Evolutionary conservation across 768 basidiomycete species (phyloP).

Genomic region (Lactarius pseudohatsudake): DNA sequence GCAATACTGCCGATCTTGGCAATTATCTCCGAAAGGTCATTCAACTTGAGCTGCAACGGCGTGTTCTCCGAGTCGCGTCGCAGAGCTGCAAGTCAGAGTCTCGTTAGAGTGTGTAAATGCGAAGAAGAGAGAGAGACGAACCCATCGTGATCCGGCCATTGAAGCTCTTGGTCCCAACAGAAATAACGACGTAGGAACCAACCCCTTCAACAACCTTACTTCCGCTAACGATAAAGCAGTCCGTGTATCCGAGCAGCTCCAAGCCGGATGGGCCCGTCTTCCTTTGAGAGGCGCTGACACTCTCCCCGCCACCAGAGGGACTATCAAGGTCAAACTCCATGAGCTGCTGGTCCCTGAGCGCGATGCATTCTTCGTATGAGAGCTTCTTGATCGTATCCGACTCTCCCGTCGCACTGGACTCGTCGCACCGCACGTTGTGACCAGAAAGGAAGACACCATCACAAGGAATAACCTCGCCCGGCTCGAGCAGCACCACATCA

Average conservation of each 20-base stretch:
- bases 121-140: slow-evolving; percentile 40
- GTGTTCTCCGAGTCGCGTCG: slow-evolving; percentile 86
- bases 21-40: slow-evolving; percentile 88
- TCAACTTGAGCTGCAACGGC: slow-evolving; percentile 91
- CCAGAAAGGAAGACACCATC: slow-evolving; percentile 93
- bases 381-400: slow-evolving; percentile 92
- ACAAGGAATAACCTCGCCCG: slow-evolving; percentile 94
- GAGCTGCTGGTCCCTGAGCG: slow-evolving; percentile 40
- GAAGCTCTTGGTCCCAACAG: slow-evolving; percentile 90
- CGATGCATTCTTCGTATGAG: slow-evolving; percentile 70
- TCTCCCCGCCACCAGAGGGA: slow-evolving; percentile 1
- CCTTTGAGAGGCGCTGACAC: no score
- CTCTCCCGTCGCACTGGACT: slow-evolving; percentile 95
- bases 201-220: slow-evolving; percentile 77
- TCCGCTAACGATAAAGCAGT: slow-evolving; percentile 91
- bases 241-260: slow-evolving; percentile 54
- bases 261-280: slow-evolving; percentile 29
- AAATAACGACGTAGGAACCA: slow-evolving; percentile 88
- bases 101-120: neutral
- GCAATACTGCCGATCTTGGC: slow-evolving; percentile 85
- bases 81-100: slow-evolving; percentile 53
- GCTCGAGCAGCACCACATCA: slow-evolving; percentile 90
- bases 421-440: slow-evolving; percentile 94
- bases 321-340: slow-evolving; percentile 7
- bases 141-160: slow-evolving; percentile 98